These are phyloP conservation scores for Boeremia exigua DNA, from an alignment of 2,329 filamentous ascomycete genomes.

Conservation along the genomic window DNA sequence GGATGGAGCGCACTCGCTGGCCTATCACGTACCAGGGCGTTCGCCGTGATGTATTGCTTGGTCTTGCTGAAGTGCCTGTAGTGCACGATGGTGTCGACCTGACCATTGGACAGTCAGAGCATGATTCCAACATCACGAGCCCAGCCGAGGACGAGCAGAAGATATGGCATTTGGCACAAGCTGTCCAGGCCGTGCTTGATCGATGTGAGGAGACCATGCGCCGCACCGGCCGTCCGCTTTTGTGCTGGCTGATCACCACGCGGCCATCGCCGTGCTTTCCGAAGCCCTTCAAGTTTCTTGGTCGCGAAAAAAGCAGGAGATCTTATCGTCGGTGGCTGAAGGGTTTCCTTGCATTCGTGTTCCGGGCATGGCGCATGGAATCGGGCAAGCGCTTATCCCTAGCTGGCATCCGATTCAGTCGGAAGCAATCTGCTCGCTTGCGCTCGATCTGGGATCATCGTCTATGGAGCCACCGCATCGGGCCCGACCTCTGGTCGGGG, in stretches of 20 bases:
- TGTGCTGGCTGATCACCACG: slow-evolving; percentile 5
- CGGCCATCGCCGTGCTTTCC: not conserved
- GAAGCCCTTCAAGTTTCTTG: slow-evolving; percentile 4
- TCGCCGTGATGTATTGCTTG: not conserved
- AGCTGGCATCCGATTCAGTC: not conserved
- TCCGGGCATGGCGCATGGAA: not conserved
- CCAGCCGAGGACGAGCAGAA: not conserved
- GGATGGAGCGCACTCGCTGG: slow-evolving; percentile 6
- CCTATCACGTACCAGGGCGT: slow-evolving; percentile 5
- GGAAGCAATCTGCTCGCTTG: not conserved
- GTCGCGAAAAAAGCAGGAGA: not conserved
- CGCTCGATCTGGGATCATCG: slow-evolving; percentile 1
- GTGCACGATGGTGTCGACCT: not conserved
- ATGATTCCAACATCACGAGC: not conserved
- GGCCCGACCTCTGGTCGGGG: not conserved
- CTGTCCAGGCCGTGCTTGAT: not conserved
- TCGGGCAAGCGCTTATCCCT: not conserved
- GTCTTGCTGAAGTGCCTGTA: slow-evolving; percentile 1
- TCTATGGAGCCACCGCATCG: not conserved
- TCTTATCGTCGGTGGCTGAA: slow-evolving; percentile 4
- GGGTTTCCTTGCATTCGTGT: slow-evolving; percentile 1
- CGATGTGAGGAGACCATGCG: slow-evolving; percentile 1
- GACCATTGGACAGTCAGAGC: not conserved
- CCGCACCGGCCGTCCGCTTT: not conserved
- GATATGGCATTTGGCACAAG: slow-evolving; percentile 9